Conservation (phyloP, 2,329 filamentous ascomycete species). For the Aspergillus sp. region DNA sequence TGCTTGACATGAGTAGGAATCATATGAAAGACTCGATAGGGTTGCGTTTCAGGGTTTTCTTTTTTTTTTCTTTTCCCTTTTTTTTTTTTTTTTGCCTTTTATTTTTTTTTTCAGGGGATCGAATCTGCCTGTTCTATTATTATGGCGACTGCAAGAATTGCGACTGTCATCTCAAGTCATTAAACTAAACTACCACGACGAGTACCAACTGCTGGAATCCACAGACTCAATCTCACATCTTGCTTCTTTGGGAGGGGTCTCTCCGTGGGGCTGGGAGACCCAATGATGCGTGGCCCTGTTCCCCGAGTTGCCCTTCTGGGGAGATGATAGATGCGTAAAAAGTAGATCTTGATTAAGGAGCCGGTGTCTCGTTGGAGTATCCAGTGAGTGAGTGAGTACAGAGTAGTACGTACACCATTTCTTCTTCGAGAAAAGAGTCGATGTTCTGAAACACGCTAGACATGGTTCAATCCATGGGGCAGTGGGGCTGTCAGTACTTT, state of each 20-base stretch:
- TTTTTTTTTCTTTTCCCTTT: neutral
- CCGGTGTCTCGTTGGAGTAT: no score
- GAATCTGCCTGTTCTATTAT: neutral
- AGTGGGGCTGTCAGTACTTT: neutral
- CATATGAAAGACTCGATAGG: neutral
- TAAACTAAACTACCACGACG: no score
- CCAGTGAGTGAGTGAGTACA: no score
- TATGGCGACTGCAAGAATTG: no score
- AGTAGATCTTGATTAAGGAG: no score
- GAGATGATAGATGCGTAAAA: no score
- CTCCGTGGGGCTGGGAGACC: no score
- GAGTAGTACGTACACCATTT: conserved; percentile 2
- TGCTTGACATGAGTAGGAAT: no score
- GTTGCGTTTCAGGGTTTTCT: neutral
- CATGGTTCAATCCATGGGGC: neutral
- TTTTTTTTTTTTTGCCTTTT: neutral
- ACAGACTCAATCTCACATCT: no score
- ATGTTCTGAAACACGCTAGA: neutral
- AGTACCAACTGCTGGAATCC: no score
- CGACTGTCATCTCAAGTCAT: no score
- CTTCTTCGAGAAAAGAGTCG: neutral
- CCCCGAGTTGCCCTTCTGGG: neutral
- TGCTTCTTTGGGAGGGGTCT: no score
- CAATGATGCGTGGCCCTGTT: neutral
- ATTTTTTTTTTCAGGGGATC: neutral